These are phyloP conservation scores for Zychaea mexicana DNA, from an alignment of 371 early-diverging fungal species.

Conservation along the genomic window DNA sequence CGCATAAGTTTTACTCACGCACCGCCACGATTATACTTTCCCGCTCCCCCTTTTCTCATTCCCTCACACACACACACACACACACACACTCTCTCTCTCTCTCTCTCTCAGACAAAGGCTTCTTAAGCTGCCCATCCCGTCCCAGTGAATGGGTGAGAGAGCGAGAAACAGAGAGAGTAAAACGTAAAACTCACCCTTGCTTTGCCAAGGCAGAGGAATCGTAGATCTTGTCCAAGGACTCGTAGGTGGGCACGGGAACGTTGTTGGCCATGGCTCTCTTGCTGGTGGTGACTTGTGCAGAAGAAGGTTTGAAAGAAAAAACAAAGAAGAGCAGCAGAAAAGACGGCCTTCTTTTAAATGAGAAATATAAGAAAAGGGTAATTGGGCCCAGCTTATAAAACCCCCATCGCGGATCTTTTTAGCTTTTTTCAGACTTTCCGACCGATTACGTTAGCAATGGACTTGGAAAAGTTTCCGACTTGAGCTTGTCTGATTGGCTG, in stretches of 20 bases:
- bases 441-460: conserved; percentile 1
- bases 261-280: conserved; percentile 5
- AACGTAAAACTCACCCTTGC: too few species aligned
- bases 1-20: neutral
- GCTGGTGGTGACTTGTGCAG: too few species aligned
- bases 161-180: too few species aligned
- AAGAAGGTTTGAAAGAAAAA: too few species aligned
- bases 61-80: neutral
- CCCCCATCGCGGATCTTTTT: neutral
- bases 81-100: neutral
- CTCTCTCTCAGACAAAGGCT: neutral
- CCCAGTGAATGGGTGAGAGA: too few species aligned
- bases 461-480: neutral
- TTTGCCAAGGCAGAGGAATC: conserved; percentile 31
- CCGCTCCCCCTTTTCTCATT: neutral
- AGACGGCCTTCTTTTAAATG: too few species aligned
- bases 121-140: too few species aligned
- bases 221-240: conserved; percentile 44
- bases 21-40: neutral
- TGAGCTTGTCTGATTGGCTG: neutral
- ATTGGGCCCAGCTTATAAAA: too few species aligned
- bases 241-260: conserved; percentile 41
- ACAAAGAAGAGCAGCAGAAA: too few species aligned
- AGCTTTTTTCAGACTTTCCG: neutral
- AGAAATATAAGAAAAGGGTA: too few species aligned